Evolutionary conservation across 2,329 filamentous ascomycete genomes (phyloP), one percentile per base, ranked within the genome.

Genomic region (Nigrospora oryzae): DNA sequence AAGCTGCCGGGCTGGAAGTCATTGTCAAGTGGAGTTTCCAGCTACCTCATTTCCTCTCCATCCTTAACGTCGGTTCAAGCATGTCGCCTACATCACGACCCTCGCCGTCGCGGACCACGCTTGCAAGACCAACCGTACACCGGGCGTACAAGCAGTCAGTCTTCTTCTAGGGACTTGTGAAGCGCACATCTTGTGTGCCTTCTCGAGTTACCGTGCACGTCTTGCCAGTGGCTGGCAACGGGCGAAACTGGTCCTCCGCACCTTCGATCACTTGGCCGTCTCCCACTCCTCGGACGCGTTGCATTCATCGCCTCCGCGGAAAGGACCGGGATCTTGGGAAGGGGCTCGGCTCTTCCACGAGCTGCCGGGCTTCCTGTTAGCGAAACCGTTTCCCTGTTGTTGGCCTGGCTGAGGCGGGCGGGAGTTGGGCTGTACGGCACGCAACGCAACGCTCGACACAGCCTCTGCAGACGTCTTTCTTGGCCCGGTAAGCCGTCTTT

Each of bases 261-360:
- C 40, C 40, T 32, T 42, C 40, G 40, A 42, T 42, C 40, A 42
- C 16, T 36, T 40, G 38, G 40, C 40, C 40, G 40, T 4, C 40
- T 42, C 40, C 40, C 28, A 42, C 40, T 42, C 40, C 7, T 3
- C 40, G 40, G 34, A 42, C 32, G 40, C 12, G 32, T 42, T 28
- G 23, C 5, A 11, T n/a, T 11, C 34, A 16, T 23, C 38, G 11
- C 38, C 38, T 40, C 34, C 32, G 40, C 8, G 17, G 40, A 42
- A 42, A 35, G 40, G 40, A 42, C 15, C 40, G 40, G 40, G 40
- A 42, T 42, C 40, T 42, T 36, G 40, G 40, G 40, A 42, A 42
- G 40, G 40, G 40, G 40, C 13, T 36, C 32, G 32, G 40, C 13
- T 36, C 17, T 35, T 13, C 33, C n/a, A 38, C 36, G 38, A 14